Conservation (phyloP, 164 flowering plant genomes). For the Magnolia changhungtana region DNA sequence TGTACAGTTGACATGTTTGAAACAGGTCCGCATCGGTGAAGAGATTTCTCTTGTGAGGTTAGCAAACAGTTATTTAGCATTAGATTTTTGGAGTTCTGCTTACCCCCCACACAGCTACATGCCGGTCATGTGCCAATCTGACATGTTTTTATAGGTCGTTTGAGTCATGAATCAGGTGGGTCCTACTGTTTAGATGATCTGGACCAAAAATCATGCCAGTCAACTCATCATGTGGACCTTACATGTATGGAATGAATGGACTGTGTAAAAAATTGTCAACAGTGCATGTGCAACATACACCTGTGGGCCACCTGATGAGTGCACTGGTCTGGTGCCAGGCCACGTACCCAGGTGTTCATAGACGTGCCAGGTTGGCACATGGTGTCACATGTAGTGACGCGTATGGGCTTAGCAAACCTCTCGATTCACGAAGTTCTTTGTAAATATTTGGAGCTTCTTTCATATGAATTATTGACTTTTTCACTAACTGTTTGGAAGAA, state of each 20-base stretch:
- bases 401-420: neutral
- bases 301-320: neutral
- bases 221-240: neutral
- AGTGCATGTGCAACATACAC: neutral
- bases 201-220: neutral
- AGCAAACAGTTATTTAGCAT: slow-evolving; percentile 10
- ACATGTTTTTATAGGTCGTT: neutral
- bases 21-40: slow-evolving; percentile 65
- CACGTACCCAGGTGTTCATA: neutral
- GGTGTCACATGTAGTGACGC: neutral
- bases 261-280: neutral
- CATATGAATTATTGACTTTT: slow-evolving; percentile 27
- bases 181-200: neutral
- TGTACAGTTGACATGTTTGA: slow-evolving; percentile 44
- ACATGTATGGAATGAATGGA: neutral
- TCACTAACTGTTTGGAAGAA: slow-evolving; percentile 59
- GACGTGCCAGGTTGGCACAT: neutral
- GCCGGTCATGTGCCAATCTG: neutral
- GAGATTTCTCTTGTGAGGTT: slow-evolving; percentile 84
- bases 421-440: neutral
- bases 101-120: neutral
- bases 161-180: neutral
- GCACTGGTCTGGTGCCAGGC: neutral
- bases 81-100: neutral
- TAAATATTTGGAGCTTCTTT: slow-evolving; percentile 3